These are phyloP conservation scores for Saccharomyces hybrid DNA, from an alignment of 1,139 yeast genomes.

Conservation along the genomic window DNA sequence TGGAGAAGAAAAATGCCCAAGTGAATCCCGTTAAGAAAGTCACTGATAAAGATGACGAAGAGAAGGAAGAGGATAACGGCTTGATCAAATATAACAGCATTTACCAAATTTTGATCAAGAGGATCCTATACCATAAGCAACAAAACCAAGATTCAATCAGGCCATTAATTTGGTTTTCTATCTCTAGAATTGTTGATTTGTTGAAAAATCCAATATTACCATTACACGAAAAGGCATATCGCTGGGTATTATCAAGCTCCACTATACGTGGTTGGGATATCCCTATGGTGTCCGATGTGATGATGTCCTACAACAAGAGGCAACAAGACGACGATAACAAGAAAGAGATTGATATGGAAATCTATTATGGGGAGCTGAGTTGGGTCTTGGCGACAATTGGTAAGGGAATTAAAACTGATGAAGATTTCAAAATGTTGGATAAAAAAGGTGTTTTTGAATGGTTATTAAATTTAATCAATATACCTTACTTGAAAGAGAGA, in stretches of 20 bases:
- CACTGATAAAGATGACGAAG: neutral
- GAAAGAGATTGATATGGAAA: conserved; percentile 39
- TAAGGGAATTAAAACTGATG: conserved; percentile 38
- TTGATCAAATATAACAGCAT: conserved; percentile 54
- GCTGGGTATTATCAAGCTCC: conserved; percentile 46
- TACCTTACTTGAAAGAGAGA: conserved; percentile 41
- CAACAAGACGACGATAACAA: conserved; percentile 18
- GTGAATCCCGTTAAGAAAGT: neutral
- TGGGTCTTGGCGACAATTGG: conserved; percentile 58
- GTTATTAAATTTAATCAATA: conserved; percentile 47
- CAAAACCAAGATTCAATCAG: conserved; percentile 28
- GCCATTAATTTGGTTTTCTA: conserved; percentile 40
- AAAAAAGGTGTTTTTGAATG: conserved; percentile 58
- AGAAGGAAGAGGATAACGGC: conserved; percentile 24
- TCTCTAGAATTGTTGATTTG: conserved; percentile 50
- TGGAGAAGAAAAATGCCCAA: conserved; percentile 10
- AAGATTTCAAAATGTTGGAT: conserved; percentile 48
- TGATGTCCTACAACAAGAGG: conserved; percentile 22
- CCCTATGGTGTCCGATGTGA: conserved; percentile 53
- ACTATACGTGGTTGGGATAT: conserved; percentile 48
- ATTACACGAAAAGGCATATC: conserved; percentile 60
- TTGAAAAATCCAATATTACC: conserved; percentile 61
- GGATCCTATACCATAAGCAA: conserved; percentile 38
- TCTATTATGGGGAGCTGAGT: conserved; percentile 48
- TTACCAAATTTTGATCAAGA: conserved; percentile 53